Base-by-base conservation (phyloP, 1,139 yeast genomes). In the Suhomyces coccinellae region DNA sequence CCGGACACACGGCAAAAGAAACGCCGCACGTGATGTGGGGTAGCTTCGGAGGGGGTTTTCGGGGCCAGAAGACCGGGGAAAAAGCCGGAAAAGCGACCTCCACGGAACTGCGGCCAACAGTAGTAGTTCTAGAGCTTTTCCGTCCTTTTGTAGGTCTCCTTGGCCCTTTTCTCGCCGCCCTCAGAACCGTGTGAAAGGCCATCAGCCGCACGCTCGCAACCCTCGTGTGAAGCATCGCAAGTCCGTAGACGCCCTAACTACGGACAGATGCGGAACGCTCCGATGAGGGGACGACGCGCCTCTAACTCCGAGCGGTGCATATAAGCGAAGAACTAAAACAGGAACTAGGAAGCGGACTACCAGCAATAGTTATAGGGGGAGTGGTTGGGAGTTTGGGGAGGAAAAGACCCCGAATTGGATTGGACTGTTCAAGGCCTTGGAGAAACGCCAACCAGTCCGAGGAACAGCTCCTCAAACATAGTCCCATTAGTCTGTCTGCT, bases 181-280 rank as follows among this genome's bases (percentile, higher is more conserved):
- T 17, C 6, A 4, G 6, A 4, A 6, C 20, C 20, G 20, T 17
- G 4, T 6, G 4, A 17, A n/a, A n/a, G n/a, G 26, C 26, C 26
- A 22, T 28, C 33, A 13, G 14, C 12, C 16, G 14, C 33, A 9
- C 16, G 33, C 33, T 30, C 33, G 16, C 16, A 30, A 30, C 36
- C 36, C 36, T 20, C n/a, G 29, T 11, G 29, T 26, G 29, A 26
- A 11, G 29, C 29, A 26, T 26, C 29, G 16, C 13, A 36, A 36
- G 33, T 36, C 39, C 39, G 39, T 17, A 29, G 33, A 28, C 39
- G 33, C 39, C 39, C 39, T 13, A 13, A 13, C 15, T 11, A 7
- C 39, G 39, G 39, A 20, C 33, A 29, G 39, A 36, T 8, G 33
- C 39, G 39, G 39, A 20, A 36, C 27, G 13, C 13, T 13, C n/a